Evolutionary conservation across 169 alveolate species (phyloP).

Genomic region (Eimeria falciformis): DNA sequence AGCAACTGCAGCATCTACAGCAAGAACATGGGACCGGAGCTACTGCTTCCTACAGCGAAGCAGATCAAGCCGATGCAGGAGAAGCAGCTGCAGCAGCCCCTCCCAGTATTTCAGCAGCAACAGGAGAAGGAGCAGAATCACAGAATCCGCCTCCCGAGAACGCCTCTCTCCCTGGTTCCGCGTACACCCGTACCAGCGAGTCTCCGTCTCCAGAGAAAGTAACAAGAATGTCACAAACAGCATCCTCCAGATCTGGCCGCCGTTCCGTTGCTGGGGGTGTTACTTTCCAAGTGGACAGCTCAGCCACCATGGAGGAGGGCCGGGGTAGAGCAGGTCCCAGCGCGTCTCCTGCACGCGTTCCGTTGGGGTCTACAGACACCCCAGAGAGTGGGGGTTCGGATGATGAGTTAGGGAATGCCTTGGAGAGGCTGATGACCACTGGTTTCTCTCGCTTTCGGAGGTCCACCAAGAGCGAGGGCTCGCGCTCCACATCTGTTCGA

Average conservation of each 20-base stretch:
- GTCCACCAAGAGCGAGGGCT: background rate
- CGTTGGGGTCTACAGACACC: no score
- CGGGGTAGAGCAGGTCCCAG: no score
- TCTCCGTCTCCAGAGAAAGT: no score
- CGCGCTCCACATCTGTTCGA: background rate
- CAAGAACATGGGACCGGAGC: background rate
- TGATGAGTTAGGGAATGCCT: constrained; percentile 28
- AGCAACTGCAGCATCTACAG: background rate
- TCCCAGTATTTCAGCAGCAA: background rate
- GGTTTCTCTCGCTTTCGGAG: background rate
- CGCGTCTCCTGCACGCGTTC: no score
- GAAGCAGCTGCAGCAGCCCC: background rate
- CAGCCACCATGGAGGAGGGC: no score
- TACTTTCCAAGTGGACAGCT: no score
- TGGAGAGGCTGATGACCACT: constrained; percentile 21
- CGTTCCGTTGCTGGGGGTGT: no score
- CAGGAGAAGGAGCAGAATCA: background rate
- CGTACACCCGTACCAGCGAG: background rate
- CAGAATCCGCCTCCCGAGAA: background rate
- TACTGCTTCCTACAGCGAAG: background rate
- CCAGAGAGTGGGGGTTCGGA: background rate
- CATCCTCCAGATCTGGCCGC: no score
- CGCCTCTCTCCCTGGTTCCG: background rate
- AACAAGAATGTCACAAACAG: no score
- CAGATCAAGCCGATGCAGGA: background rate